Base-by-base conservation (phyloP, 1,139 yeast genomes). In the Petasospora rhodanensis region DNA sequence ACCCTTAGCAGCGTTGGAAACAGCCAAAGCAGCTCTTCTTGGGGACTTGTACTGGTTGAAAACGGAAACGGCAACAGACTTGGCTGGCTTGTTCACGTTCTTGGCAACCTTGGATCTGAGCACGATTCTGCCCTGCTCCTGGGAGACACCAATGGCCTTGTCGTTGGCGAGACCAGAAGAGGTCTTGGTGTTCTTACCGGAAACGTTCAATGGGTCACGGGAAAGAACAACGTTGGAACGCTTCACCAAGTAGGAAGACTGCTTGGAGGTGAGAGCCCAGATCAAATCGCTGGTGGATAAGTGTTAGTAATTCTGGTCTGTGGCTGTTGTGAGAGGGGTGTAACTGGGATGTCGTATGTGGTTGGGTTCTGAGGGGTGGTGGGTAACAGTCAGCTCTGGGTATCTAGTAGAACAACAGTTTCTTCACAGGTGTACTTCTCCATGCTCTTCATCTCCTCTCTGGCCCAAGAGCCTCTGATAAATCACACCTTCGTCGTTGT, bases 211-310 rank as follows among this genome's bases (percentile, higher is more conserved):
- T 47, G 74, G 73, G 59, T 70, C 76, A 40, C 61, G 55, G 45
- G 73, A 67, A 56, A 67, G 60, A 43, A 52, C 55, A 42, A 55
- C 55, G 43, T 66, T 68, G 40, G 68, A 58, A 51, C 68, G 61
- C 66, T 68, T 68, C 46, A 68, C 72, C 43, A 68, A 58, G 63
- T 47, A 68, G 43, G 65, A 49, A 41, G 67, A 57, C 63, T 68
- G 60, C 49, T 58, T 52, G 48, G 69, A 66, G 61, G 71, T 61
- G 36, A 68, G 51, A 49, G 65, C 66, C 75, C 75, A 68, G 61
- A 68, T 54, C 42, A 69, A 62, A 52, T 69, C 75, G 61, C 64
- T 52, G 32, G 19, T n/a, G n/a, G 18, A 17, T 17, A 23, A 14
- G 18, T 26, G 51, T 46, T 47, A 47, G 53, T 47, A 32, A 7